A percentile compares a stretch with the other conserved stretches of the same genome.
phyloP scores from a whole-genome alignment of 1,284 basidiomycete genomes.

The Waitea zeae region DNA sequence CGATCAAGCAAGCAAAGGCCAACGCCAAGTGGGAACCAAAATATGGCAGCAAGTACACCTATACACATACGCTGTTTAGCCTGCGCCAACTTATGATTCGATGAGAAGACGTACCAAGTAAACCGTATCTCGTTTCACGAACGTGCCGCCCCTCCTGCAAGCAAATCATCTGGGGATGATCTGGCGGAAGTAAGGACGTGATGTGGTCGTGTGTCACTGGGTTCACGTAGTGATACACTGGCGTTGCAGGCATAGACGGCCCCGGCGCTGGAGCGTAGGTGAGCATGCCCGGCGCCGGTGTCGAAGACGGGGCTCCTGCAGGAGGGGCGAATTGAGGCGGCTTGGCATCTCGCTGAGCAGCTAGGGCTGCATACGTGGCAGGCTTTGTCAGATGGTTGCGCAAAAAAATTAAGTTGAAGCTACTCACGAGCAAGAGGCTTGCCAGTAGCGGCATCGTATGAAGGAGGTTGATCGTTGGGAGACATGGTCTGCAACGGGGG shows the following conservation, averaged over 20 bases:
- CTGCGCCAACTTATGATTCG: not conserved
- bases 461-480: slow-evolving; percentile 5
- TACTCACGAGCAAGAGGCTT: slow-evolving; percentile 6
- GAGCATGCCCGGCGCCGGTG: slow-evolving; percentile 1
- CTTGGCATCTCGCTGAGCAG: no score
- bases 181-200: slow-evolving; percentile 41
- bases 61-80: slow-evolving; percentile 4
- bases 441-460: slow-evolving; percentile 10
- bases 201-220: slow-evolving; percentile 27
- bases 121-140: slow-evolving; percentile 39
- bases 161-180: slow-evolving; percentile 67
- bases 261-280: slow-evolving; percentile 6
- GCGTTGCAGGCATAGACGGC: slow-evolving; percentile 8
- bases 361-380: not conserved
- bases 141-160: slow-evolving; percentile 54
- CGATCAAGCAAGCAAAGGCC: slow-evolving; percentile 59
- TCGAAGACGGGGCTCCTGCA: slow-evolving; percentile 10
- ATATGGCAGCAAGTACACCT: slow-evolving; percentile 59
- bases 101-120: slow-evolving; percentile 34
- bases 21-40: slow-evolving; percentile 72
- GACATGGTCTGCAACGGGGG: no score
- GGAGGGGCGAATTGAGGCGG: slow-evolving; percentile 6
- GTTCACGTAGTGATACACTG: slow-evolving; percentile 26
- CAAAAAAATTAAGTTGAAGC: not conserved
- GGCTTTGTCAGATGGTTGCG: not conserved